Base-by-base conservation (phyloP, 1,284 basidiomycete genomes). In the Entoloma clypeatum region DNA sequence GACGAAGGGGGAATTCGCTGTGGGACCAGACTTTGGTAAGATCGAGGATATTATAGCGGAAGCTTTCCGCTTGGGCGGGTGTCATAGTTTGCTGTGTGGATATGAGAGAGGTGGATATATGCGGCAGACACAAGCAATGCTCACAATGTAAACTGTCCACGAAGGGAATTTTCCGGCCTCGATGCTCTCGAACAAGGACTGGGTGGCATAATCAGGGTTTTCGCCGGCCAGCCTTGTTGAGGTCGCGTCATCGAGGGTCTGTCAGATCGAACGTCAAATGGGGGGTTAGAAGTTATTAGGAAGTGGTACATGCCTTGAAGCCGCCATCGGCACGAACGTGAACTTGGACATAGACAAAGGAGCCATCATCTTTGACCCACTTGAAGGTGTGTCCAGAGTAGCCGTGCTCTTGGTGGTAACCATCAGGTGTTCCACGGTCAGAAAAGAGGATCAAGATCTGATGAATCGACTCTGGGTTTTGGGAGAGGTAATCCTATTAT, bases 361-460 rank as follows among this genome's bases (percentile, higher is more conserved):
- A 74, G 43, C 89, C 91, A 41, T 90, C 75, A 14, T 75, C 74
- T 65, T 92, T 92, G 61, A 88, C 75, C 62, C 89, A 79, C 71
- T 95, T 94, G 74, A 79, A 83, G n/a, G 92, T 87, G 72, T 96
- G 92, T 5, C 93, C 92, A 32, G 85, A 87, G 73, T 92, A 96
- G 14, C 91, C 92, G 67, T 96, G 86, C 79, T 81, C 74, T 55
- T 81, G 69, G 63, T 88, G 81, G 69, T 72, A 91, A 19, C 87
- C 88, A 52, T 87, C 77, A 13, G 93, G 92, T 40, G 88, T 93
- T 44, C 92, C 94, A 57, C 92, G 89, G 67, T 96, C 93, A 17
- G 81, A 82, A 73, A 91, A 90, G 47, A 92, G 76, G 51, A 87
- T 87, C 81, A 92, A 79, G 58, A 94, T 76, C 64, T 95, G 92